These are phyloP conservation scores for Sanguinoderma infundibulare DNA, from an alignment of 1,284 basidiomycete species.

Conservation along the genomic window DNA sequence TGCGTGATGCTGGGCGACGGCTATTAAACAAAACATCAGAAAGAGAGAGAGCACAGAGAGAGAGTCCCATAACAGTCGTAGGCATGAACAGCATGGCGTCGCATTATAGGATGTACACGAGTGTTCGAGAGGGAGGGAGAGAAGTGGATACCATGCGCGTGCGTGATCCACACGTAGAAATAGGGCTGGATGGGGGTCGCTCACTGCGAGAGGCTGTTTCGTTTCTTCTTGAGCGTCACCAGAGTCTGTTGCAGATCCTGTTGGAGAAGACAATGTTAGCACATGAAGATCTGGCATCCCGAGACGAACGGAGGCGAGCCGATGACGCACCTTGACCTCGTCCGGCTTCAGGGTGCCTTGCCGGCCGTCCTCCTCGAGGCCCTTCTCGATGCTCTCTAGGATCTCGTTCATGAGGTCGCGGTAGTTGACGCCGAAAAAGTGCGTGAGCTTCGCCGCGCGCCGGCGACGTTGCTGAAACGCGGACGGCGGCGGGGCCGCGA, in stretches of 20 bases:
- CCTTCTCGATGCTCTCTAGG: slow-evolving; percentile 77
- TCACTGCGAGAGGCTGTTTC: slow-evolving; percentile 31
- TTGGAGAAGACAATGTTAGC: slow-evolving; percentile 7
- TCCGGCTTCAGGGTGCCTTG: slow-evolving; percentile 65
- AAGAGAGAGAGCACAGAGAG: background rate
- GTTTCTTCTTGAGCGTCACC: slow-evolving; percentile 58
- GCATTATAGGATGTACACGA: slow-evolving; percentile 13
- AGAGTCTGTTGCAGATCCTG: slow-evolving; percentile 69
- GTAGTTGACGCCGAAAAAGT: slow-evolving; percentile 85
- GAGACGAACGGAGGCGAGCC: background rate
- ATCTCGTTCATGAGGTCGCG: slow-evolving; percentile 75
- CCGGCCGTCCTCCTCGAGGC: slow-evolving; percentile 68
- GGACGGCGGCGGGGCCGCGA: slow-evolving; percentile 47
- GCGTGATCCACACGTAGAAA: no score
- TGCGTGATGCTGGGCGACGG: background rate
- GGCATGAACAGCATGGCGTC: slow-evolving; percentile 5
- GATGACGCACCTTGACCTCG: slow-evolving; percentile 66
- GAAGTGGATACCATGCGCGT: no score
- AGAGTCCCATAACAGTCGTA: slow-evolving; percentile 9
- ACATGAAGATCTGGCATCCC: background rate
- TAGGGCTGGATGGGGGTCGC: no score
- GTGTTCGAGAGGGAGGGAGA: background rate
- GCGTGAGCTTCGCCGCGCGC: slow-evolving; percentile 77
- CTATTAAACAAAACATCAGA: slow-evolving; percentile 1
- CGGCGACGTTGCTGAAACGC: slow-evolving; percentile 71